A percentile compares a stretch with the other conserved stretches of the same genome.
These are phyloP conservation scores for Candolleomyces aberdarensis DNA, from an alignment of 768 basidiomycete species.

Conservation along the genomic window DNA sequence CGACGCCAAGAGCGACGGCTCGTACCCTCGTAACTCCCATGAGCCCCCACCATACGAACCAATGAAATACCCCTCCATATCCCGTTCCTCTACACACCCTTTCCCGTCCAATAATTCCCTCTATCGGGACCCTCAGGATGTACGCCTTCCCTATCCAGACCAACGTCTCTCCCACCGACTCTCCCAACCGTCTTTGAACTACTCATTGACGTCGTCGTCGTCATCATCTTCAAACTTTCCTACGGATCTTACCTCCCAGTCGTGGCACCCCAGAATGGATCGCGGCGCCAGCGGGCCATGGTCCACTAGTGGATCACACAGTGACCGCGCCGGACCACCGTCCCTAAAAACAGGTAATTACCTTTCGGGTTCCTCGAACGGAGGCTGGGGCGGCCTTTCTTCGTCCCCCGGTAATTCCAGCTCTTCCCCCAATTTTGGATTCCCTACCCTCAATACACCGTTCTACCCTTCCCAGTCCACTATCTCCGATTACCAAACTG, in stretches of 20 bases:
- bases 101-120: slow-evolving; percentile 20
- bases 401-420: slow-evolving; percentile 1
- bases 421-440: slow-evolving; percentile 5
- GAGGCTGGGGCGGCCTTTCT: not conserved
- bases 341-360: not conserved
- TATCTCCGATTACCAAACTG: slow-evolving; percentile 4
- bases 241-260: not conserved
- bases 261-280: slow-evolving; percentile 9
- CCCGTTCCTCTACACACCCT: slow-evolving; percentile 17
- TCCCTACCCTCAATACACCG: slow-evolving; percentile 9
- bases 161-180: slow-evolving; percentile 17
- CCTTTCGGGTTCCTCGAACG: not conserved
- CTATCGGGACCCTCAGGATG: slow-evolving; percentile 16
- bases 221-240: slow-evolving; percentile 5
- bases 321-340: not conserved
- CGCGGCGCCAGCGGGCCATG: slow-evolving; percentile 3
- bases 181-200: slow-evolving; percentile 5
- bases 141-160: slow-evolving; percentile 20
- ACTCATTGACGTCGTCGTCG: slow-evolving; percentile 2
- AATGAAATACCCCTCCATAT: slow-evolving; percentile 14
- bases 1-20: slow-evolving; percentile 19
- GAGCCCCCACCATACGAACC: not conserved
- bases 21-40: slow-evolving; percentile 21
- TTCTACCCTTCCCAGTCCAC: slow-evolving; percentile 9
- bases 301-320: not conserved